phyloP scores from a whole-genome alignment of 768 basidiomycete species.

The Myochromella boudieri region DNA sequence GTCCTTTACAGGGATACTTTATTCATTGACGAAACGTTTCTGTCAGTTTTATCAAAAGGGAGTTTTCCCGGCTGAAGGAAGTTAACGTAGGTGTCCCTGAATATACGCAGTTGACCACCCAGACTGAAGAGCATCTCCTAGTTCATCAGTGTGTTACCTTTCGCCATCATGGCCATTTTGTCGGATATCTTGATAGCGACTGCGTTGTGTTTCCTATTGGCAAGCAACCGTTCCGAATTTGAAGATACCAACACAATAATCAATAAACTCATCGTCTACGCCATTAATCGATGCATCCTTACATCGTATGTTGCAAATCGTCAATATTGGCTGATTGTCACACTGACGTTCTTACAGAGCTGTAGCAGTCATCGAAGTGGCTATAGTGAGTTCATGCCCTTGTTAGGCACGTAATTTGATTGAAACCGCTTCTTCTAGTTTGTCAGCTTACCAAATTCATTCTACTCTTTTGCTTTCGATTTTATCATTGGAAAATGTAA shows the following conservation, averaged over 20 bases:
- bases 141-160: slow-evolving; percentile 40
- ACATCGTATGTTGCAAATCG: slow-evolving; percentile 40
- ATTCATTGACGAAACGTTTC: not conserved
- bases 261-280: slow-evolving; percentile 44
- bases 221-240: slow-evolving; percentile 39
- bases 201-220: slow-evolving; percentile 40
- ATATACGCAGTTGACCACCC: not conserved
- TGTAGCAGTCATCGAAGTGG: slow-evolving; percentile 37
- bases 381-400: slow-evolving; percentile 24
- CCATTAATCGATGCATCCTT: slow-evolving; percentile 50
- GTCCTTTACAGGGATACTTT: too few relatives aligned
- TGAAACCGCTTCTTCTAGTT: slow-evolving; percentile 28
- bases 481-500: slow-evolving; percentile 52
- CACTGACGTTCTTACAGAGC: slow-evolving; percentile 24
- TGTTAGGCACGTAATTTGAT: not conserved
- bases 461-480: slow-evolving; percentile 49
- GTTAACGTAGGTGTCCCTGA: slow-evolving; percentile 27
- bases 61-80: slow-evolving; percentile 34
- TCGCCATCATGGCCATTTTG: slow-evolving; percentile 41
- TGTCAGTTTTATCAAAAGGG: slow-evolving; percentile 36
- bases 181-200: slow-evolving; percentile 47
- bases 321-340: not conserved
- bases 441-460: slow-evolving; percentile 37
- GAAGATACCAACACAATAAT: slow-evolving; percentile 43
- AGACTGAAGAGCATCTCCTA: slow-evolving; percentile 10